Evolutionary conservation across 768 basidiomycete species (phyloP), one percentile per base, ranked within the genome.

Genomic region (Suillus placidus): DNA sequence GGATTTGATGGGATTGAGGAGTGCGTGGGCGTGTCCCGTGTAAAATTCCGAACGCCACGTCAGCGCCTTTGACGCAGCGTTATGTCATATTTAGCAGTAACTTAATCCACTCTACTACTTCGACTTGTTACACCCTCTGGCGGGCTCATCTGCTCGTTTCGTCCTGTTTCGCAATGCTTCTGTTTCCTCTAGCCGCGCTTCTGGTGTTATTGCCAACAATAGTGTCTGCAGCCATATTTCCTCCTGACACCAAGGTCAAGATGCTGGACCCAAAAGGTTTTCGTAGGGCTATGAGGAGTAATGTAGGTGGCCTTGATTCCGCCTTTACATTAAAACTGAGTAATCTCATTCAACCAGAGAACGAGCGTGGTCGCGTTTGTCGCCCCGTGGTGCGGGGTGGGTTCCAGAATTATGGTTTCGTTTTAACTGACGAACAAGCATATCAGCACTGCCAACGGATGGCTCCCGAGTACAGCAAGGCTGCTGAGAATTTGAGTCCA

Each of bases 371-470:
- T 97, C 20, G 95, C 94, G 2, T 97, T 96, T 73, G 91, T 95
- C 14, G 95, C 95, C n/a, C 92, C 94, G 4, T 97, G 95, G 95
- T 95, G 92, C 72, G 92, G 91, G 69, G 91, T 93, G 76, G 74
- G 90, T 69, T 16, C 18, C 42, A 23, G 20, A 38, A 49, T 18
- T 37, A 10, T 63, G 2, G 34, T 40, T 23, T 61, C n/a, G 35
- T 35, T 45, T 32, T 20, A 37, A 57, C 55, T 61, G 16, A 63
- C 57, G 4, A 40, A n/a, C 32, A 38, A 40, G 55, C 65, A 47
- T 66, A 34, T 5, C 73, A 93, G 89, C 92, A 97, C 72, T 97
- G 95, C 74, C 87, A 95, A 80, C 80, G 80, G 42, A 85, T 97
- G 82, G 92, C 83, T 7, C 95, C 96, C 0, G 93, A 97, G 74